Evolutionary conservation across 1,139 yeast genomes (phyloP), one percentile per base, ranked within the genome.

Genomic region (Pichia terricola): DNA sequence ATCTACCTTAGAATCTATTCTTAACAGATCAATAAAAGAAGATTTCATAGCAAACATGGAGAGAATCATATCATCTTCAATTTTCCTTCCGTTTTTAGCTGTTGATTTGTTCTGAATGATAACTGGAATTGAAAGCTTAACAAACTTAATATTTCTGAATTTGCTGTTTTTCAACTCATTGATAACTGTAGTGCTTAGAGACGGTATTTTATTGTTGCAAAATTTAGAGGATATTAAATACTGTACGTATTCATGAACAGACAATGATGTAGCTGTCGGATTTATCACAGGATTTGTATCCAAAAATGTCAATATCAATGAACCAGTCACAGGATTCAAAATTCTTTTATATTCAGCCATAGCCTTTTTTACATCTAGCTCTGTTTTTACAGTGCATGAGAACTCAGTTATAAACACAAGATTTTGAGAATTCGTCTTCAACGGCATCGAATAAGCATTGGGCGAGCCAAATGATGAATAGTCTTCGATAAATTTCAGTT

Each of bases 381-480:
- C 50, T 25, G 44, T 45, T 5, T 46, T 47, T 1, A 53, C 40
- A 8, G 53, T 35, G 5, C 52, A 30, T 10, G 53, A 35, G 9
- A 57, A 50, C 45, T 60, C 63, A 1, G 58, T 56, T 37, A 53
- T 50, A 33, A 48, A 44, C 4, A 61, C 35, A 32, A 57, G 52
- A 4, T 53, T 45, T 47, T 60, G 63, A 6, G 61, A 45, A 26
- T 45, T 37, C 36, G 50, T 52, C 9, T 38, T 39, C n/a, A 61
- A 41, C 27, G 64, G 65, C 11, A 61, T 33, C 4, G 40, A 34
- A 2, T 52, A 37, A n/a, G 54, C 40, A 5, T 53, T 43, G 3
- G 55, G 50, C 3, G 61, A 52, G 4, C 60, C 52, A 44, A 60
- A 58, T 4, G 62, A 59, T 2, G 63, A 55, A 38, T 59, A 61